Percentiles rank a stretch among this genome's conserved stretches.
Conservation (phyloP, 2,329 filamentous ascomycete genomes). For the Aspergillus sojae region DNA sequence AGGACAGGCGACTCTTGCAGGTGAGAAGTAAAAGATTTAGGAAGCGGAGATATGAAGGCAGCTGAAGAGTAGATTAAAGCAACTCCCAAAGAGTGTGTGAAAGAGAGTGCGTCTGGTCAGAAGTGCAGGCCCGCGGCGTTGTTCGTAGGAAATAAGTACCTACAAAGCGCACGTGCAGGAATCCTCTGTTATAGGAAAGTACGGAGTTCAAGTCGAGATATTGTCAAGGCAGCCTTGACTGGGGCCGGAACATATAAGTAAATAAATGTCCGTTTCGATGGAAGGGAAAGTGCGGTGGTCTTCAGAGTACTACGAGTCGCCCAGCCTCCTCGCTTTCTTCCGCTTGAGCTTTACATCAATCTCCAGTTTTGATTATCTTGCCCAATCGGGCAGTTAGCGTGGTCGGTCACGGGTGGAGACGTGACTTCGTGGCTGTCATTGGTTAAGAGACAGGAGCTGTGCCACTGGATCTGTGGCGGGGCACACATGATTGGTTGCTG, state of each 20-base stretch:
- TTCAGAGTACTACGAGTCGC: slow-evolving; percentile 11
- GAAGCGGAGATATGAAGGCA: background rate
- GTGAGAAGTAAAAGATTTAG: background rate
- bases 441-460: background rate
- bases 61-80: background rate
- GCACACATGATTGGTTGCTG: background rate
- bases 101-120: background rate
- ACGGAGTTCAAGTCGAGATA: too few relatives aligned
- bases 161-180: background rate
- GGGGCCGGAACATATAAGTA: background rate
- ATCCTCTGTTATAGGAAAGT: background rate
- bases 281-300: background rate
- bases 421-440: slow-evolving; percentile 4
- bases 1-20: background rate
- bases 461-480: slow-evolving; percentile 6
- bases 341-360: slow-evolving; percentile 3
- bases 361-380: slow-evolving; percentile 5
- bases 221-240: slow-evolving; percentile 1
- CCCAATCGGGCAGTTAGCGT: slow-evolving; percentile 11
- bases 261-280: background rate
- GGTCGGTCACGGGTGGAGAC: background rate
- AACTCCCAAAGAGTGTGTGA: background rate
- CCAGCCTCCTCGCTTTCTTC: slow-evolving; percentile 22
- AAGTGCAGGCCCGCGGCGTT: background rate
- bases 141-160: background rate